These are phyloP conservation scores for Chaetomiaceae sp. DNA, from an alignment of 2,329 filamentous ascomycete species.

Conservation along the genomic window DNA sequence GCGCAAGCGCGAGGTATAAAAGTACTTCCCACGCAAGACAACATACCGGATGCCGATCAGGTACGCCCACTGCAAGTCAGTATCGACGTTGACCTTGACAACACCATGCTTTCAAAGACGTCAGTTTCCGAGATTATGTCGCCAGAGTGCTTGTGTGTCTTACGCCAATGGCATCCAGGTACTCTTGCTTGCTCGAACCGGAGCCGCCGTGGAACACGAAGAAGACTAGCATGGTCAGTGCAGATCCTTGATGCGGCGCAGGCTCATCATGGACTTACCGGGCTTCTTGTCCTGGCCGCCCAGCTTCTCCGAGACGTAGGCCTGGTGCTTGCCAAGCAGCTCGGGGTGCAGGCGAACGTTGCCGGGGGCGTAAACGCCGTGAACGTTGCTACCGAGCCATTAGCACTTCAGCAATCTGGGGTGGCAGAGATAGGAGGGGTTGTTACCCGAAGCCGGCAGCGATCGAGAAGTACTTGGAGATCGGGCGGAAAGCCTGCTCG, in stretches of 20 bases:
- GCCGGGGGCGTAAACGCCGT: conserved; percentile 93
- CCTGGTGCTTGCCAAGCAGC: conserved; percentile 95
- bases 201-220: conserved; percentile 99
- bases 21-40: too few species aligned
- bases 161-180: conserved; percentile 67
- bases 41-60: conserved; percentile 69
- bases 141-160: not conserved
- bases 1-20: not conserved
- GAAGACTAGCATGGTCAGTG: conserved; percentile 55
- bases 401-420: not conserved
- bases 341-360: conserved; percentile 97
- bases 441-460: conserved; percentile 76
- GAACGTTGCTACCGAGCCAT: conserved; percentile 64
- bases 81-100: conserved; percentile 99
- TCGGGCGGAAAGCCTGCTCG: conserved; percentile 66
- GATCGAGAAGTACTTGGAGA: conserved; percentile 96
- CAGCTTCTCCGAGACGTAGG: conserved; percentile 78
- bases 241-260: too few species aligned
- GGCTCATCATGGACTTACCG: conserved; percentile 16
- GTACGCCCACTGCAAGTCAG: conserved; percentile 95
- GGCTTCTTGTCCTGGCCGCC: conserved; percentile 73
- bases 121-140: not conserved
- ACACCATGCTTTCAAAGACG: conserved; percentile 56
- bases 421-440: too few species aligned
- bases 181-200: conserved; percentile 87